These are phyloP conservation scores for Colletotrichum scovillei DNA, from an alignment of 2,329 filamentous ascomycete genomes.

Conservation along the genomic window DNA sequence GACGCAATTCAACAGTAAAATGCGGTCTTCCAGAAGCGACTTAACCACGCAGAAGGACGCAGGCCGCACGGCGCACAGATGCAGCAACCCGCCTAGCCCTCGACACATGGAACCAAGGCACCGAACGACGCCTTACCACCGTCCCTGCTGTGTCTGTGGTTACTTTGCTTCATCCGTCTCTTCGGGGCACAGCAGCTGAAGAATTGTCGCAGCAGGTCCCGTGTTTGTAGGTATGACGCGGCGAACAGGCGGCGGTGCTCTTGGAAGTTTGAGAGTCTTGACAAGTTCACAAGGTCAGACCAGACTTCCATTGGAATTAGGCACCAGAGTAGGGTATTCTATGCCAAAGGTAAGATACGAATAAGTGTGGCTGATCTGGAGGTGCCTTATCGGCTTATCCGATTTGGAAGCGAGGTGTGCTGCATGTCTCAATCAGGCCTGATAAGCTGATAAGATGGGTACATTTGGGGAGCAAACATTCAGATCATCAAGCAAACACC, in stretches of 20 bases:
- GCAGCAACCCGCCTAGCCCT: not conserved
- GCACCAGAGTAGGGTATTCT: too few species aligned
- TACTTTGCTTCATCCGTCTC: not conserved
- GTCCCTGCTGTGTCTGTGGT: slow-evolving; percentile 25
- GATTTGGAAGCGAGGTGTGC: not conserved
- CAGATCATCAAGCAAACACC: not conserved
- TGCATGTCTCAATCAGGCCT: not conserved
- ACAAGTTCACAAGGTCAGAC: too few species aligned
- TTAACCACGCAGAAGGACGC: not conserved
- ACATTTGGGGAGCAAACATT: not conserved
- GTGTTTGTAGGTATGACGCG: slow-evolving; percentile 18
- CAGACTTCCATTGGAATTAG: too few species aligned
- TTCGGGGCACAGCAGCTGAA: not conserved
- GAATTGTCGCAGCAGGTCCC: slow-evolving; percentile 20
- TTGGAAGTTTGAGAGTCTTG: not conserved
- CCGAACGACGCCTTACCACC: not conserved
- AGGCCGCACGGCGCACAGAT: not conserved
- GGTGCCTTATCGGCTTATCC: not conserved
- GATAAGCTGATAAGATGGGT: not conserved
- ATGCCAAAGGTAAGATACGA: too few species aligned
- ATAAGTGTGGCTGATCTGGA: not conserved
- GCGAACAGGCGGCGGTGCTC: slow-evolving; percentile 10
- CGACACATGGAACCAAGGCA: not conserved
- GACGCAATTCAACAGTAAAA: not conserved
- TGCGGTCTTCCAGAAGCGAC: not conserved